These are phyloP conservation scores for Cryphonectria parasitica DNA, from an alignment of 2,329 filamentous ascomycete species.

Conservation along the genomic window DNA sequence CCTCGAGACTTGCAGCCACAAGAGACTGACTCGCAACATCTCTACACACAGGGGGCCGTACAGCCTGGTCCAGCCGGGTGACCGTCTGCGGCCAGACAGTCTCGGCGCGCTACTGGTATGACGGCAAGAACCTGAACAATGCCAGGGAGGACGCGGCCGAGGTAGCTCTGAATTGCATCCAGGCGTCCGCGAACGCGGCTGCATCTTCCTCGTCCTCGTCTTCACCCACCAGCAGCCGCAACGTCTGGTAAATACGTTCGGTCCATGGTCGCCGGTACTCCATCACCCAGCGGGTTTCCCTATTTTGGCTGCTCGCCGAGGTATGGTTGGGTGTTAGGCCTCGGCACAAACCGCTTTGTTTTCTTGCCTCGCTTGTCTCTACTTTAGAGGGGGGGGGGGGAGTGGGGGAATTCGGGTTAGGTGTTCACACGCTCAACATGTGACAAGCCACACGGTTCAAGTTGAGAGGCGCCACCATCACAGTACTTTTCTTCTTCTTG, in stretches of 20 bases:
- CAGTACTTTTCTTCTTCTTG: not conserved
- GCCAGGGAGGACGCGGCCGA: constrained; percentile 92
- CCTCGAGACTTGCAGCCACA: not conserved
- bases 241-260: constrained; percentile 38
- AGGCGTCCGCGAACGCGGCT: constrained; percentile 35
- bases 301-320: not conserved
- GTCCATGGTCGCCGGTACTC: not conserved
- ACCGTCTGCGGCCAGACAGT: constrained; percentile 68
- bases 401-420: not conserved
- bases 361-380: not conserved
- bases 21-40: constrained; percentile 13
- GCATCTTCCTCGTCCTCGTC: constrained; percentile 39
- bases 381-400: no score
- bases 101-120: constrained; percentile 87
- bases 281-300: no score
- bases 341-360: not conserved
- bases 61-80: constrained; percentile 85
- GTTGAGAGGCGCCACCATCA: not conserved
- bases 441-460: constrained; percentile 24
- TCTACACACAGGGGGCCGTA: constrained; percentile 71
- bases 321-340: not conserved
- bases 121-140: constrained; percentile 84
- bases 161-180: constrained; percentile 67
- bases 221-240: constrained; percentile 42
- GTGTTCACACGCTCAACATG: constrained; percentile 10